Evolutionary conservation across 805 yeast genomes (phyloP).

Genomic region (Myxozyma udenii): DNA sequence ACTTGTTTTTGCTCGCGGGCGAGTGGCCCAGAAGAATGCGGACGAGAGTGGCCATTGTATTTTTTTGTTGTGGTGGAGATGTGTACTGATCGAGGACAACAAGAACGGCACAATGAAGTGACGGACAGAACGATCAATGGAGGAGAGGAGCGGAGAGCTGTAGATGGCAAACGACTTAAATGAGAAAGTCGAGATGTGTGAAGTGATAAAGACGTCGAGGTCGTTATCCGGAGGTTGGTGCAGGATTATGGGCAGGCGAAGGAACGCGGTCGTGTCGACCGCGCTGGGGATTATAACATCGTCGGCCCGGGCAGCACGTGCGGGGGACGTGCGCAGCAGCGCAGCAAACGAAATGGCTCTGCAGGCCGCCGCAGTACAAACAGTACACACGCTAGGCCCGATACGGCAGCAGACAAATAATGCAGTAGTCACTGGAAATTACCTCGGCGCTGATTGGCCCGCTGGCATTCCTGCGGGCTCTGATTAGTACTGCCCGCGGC

Average conservation of each 20-base stretch:
- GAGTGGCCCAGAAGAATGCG: slow-evolving; percentile 24
- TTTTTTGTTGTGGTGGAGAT: no score
- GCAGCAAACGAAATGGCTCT: neutral
- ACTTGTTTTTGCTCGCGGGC: neutral
- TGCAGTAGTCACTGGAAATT: slow-evolving; percentile 2
- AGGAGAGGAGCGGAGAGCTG: no score
- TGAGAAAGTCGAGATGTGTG: neutral
- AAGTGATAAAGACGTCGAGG: neutral
- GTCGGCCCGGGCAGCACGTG: neutral
- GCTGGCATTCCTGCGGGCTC: neutral
- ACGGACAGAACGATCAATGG: no score
- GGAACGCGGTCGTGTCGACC: neutral
- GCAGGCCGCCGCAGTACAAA: neutral
- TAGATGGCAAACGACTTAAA: no score
- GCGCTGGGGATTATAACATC: neutral
- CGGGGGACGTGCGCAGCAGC: slow-evolving; percentile 1
- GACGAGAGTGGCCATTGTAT: slow-evolving; percentile 24
- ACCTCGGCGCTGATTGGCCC: slow-evolving; percentile 15
- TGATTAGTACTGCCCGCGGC: neutral
- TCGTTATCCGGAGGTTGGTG: neutral
- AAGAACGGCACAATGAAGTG: no score
- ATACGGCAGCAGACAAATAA: slow-evolving; percentile 12
- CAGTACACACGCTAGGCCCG: slow-evolving; percentile 12
- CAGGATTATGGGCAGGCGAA: neutral
- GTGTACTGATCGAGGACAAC: no score